Conservation (phyloP, 2,329 filamentous ascomycete species). For the Ceratocystis cubensis region DNA sequence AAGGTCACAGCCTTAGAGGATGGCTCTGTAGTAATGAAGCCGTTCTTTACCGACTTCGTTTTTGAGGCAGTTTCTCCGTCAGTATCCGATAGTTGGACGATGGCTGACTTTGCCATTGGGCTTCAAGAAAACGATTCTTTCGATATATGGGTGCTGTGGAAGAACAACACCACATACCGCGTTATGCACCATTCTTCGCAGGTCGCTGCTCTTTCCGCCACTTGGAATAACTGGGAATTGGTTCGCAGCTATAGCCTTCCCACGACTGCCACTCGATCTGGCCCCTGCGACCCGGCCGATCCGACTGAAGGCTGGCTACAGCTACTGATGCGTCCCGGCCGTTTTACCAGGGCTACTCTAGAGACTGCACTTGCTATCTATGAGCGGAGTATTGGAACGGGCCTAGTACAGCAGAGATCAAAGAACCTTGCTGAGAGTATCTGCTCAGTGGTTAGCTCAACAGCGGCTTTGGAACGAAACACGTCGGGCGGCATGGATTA, state of each 20-base stretch:
- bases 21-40: constrained; percentile 52
- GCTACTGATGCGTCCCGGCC: constrained; percentile 69
- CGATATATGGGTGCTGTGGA: constrained; percentile 67
- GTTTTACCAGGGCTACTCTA: constrained; percentile 66
- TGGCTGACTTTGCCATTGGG: constrained; percentile 61
- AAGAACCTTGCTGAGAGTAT: constrained; percentile 62
- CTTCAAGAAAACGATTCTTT: constrained; percentile 41
- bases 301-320: constrained; percentile 75
- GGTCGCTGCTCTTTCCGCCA: constrained; percentile 46
- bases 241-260: constrained; percentile 49
- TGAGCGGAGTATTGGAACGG: constrained; percentile 46
- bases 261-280: constrained; percentile 41
- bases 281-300: constrained; percentile 53
- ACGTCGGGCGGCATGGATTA: constrained; percentile 58
- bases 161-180: constrained; percentile 68
- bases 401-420: constrained; percentile 33
- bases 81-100: constrained; percentile 63
- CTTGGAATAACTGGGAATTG: constrained; percentile 60
- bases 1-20: constrained; percentile 52
- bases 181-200: constrained; percentile 63
- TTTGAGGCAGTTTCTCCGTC: constrained; percentile 51
- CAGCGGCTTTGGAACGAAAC: constrained; percentile 50
- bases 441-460: constrained; percentile 56
- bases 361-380: constrained; percentile 77
- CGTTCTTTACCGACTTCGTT: constrained; percentile 52